Evolutionary conservation across 75 land plant genomes (phyloP).

Genomic region (Picea sitchensis): DNA sequence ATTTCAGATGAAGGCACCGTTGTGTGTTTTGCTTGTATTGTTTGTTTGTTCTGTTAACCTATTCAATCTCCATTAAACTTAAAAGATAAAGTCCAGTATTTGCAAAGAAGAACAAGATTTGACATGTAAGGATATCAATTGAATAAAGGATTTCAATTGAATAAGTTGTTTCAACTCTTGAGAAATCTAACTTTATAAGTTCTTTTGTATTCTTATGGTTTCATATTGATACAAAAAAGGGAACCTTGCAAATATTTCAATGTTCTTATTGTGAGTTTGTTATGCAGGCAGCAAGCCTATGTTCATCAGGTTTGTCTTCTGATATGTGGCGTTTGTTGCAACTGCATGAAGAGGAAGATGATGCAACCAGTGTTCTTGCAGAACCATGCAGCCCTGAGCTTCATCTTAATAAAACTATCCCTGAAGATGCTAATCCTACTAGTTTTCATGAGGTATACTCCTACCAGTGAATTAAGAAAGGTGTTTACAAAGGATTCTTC

Average conservation of each 20-base stretch:
- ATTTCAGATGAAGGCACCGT: neutral
- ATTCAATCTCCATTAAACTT: neutral
- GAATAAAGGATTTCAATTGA: too few species aligned
- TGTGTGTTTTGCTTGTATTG: neutral
- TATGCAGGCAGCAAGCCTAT: conserved; percentile 33
- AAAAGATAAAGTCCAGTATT: too few species aligned
- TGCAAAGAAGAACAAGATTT: too few species aligned
- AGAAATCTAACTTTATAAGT: too few species aligned
- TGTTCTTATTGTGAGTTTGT: too few species aligned
- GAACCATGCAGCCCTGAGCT: conserved; percentile 25
- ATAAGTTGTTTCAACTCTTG: too few species aligned
- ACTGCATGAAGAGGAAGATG: conserved; percentile 89
- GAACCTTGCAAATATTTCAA: too few species aligned
- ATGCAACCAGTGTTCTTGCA: conserved; percentile 63
- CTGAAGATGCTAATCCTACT: conserved; percentile 10
- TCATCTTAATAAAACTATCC: conserved; percentile 20
- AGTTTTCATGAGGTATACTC: conserved; percentile 16
- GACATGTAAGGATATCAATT: too few species aligned
- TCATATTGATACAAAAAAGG: too few species aligned
- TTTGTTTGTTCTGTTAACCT: neutral
- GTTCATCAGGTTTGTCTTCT: conserved; percentile 59
- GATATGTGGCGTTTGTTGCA: conserved; percentile 75
- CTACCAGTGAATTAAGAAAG: neutral
- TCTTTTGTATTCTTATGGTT: too few species aligned
- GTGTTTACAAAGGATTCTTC: neutral